Base-by-base conservation (phyloP, 192 early-diverging fungal species). In the Chytriomyces sp. region DNA sequence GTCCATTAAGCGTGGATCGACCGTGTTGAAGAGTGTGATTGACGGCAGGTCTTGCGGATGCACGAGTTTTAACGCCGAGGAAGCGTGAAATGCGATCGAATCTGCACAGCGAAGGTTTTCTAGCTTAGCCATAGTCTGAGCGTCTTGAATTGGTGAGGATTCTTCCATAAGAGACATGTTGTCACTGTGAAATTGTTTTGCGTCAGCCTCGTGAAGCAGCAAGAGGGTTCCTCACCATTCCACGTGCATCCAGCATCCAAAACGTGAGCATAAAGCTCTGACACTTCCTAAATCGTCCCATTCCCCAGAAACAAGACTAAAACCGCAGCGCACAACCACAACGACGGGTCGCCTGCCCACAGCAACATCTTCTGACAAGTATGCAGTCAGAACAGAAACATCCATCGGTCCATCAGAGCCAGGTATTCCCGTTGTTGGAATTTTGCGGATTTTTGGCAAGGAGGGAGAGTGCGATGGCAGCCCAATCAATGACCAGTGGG, bases 221-320 rank as follows among this genome's bases (percentile, higher is more conserved):
- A 2, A 3, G 24, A 43, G 16, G 45, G 7, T 62, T 60, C 61
- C 61, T 65, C 18, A 75, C 73, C 73, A 75, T 43, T 75, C 62
- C 7, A 75, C 73, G 66, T 75, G 73, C 73, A 75, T 75, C 73
- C 73, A 75, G 24, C 62, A 64, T n/a, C 73, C 73, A 65, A 66
- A 75, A 18, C 64, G 24, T 20, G 64, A 50, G 47, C 73, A 75
- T 6, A 48, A 26, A n/a, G 64, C 73, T 10, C 73, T 13, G 1
- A 75, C 35, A 26, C 26, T 66, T 49, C 11, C 48, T 57, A 75
- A 75, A 47, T 64, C 73, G 49, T 75, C 73, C 73, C 73, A 75
- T 46, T 75, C 73, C 13, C 73, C 73, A 8, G 73, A 50, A 50
- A 26, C 64, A 18, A 45, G 10, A 20, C 16, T 2, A 7, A 47